Percentiles rank a stretch among this genome's conserved stretches.
phyloP scores from a whole-genome alignment of 208 protist species.

The Trichomonas gallinae region DNA sequence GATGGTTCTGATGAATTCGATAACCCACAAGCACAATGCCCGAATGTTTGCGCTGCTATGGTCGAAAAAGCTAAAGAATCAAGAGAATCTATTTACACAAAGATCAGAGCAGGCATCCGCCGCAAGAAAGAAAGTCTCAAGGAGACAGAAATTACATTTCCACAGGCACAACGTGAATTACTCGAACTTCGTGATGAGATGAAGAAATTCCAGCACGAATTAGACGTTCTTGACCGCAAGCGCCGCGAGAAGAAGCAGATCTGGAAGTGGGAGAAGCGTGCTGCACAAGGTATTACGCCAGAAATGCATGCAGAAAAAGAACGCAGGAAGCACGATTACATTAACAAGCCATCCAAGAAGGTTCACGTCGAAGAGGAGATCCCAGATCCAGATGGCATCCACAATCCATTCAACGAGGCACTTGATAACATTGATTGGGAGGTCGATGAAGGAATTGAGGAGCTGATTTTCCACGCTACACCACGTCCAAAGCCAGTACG shows the following conservation, averaged over 20 bases:
- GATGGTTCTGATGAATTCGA: conserved; percentile 46
- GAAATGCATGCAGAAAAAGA: not conserved
- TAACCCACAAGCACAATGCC: not conserved
- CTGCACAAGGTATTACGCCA: not conserved
- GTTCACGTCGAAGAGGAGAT: not conserved
- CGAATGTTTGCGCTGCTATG: not conserved
- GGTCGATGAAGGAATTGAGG: not conserved
- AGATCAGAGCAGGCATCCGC: not conserved
- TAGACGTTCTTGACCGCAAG: not conserved
- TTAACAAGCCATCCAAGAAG: not conserved
- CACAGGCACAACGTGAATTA: not conserved
- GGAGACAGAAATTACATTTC: not conserved
- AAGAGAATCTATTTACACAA: not conserved
- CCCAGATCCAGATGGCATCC: not conserved
- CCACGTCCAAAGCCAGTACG: not conserved
- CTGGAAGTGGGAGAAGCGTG: not conserved
- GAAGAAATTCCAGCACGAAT: not conserved
- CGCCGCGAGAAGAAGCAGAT: not conserved
- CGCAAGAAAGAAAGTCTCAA: not conserved
- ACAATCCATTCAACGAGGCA: not conserved
- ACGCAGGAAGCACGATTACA: not conserved
- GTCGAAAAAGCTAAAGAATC: not conserved
- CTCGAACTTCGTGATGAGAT: not conserved
- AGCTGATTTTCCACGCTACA: not conserved
- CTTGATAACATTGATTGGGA: not conserved